phyloP scores from a whole-genome alignment of 192 early-diverging fungal genomes.

The Mortierella alpina region DNA sequence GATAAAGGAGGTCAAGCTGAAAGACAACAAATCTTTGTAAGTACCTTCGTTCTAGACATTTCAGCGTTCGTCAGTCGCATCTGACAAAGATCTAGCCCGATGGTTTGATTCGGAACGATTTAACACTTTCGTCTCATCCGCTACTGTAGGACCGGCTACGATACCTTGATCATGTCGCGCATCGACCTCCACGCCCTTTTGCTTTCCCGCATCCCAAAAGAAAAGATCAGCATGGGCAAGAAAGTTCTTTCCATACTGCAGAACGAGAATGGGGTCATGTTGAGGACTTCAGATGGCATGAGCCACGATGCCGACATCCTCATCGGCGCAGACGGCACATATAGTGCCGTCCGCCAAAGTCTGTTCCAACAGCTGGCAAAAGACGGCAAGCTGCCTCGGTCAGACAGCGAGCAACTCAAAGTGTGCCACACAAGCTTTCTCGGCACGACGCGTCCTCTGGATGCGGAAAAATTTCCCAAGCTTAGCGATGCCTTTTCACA shows the following conservation, averaged over 20 bases:
- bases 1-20: background rate
- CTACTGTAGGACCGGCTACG: background rate
- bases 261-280: background rate
- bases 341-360: background rate
- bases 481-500: background rate
- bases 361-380: background rate
- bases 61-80: background rate
- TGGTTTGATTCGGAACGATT: background rate
- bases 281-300: background rate
- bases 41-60: background rate
- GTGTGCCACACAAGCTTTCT: background rate
- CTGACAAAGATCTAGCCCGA: too few relatives aligned
- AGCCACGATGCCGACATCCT: constrained; percentile 1
- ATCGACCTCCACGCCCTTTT: background rate
- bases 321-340: background rate
- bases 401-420: background rate
- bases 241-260: constrained; percentile 8
- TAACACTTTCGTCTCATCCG: background rate
- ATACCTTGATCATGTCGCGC: constrained; percentile 2
- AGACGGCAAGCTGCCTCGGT: background rate
- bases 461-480: background rate
- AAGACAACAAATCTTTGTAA: constrained; percentile 9
- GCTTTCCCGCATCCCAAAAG: background rate
- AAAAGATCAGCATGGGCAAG: constrained; percentile 2
- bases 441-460: background rate